Conservation (phyloP, 805 yeast species). For the Clavispora carvajalis region DNA sequence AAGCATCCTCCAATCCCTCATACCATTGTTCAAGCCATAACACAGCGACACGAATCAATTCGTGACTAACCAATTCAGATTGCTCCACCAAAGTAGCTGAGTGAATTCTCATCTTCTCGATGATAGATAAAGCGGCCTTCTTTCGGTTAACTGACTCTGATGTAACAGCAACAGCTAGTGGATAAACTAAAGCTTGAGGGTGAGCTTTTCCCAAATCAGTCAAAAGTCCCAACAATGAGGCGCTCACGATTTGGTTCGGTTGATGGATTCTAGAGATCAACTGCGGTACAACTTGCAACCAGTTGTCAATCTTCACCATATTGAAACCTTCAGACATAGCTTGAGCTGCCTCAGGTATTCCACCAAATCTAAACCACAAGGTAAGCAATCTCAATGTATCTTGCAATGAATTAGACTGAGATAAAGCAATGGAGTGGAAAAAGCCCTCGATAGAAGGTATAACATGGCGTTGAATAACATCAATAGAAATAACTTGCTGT, state of each 20-base stretch:
- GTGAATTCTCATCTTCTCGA: slow-evolving; percentile 88
- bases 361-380: slow-evolving; percentile 95
- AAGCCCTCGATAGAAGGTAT: slow-evolving; percentile 95
- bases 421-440: slow-evolving; percentile 87
- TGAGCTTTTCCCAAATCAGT: slow-evolving; percentile 91
- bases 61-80: slow-evolving; percentile 90
- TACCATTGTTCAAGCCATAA: slow-evolving; percentile 98
- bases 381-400: slow-evolving; percentile 88
- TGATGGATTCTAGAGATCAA: slow-evolving; percentile 94
- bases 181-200: slow-evolving; percentile 95
- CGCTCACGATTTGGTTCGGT: slow-evolving; percentile 79
- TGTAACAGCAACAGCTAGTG: slow-evolving; percentile 91
- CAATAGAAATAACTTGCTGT: slow-evolving; percentile 31
- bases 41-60: slow-evolving; percentile 89
- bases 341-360: slow-evolving; percentile 81
- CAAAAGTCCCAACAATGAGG: slow-evolving; percentile 70
- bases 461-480: slow-evolving; percentile 77
- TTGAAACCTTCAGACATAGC: slow-evolving; percentile 89
- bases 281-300: slow-evolving; percentile 96
- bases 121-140: slow-evolving; percentile 84
- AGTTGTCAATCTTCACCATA: slow-evolving; percentile 83
- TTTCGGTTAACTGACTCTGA: slow-evolving; percentile 88
- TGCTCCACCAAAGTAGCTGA: slow-evolving; percentile 83
- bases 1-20: slow-evolving; percentile 95
- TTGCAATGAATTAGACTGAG: slow-evolving; percentile 82